phyloP scores from a whole-genome alignment of 2,329 filamentous ascomycete species.

The Teratosphaeria gauchensis region DNA sequence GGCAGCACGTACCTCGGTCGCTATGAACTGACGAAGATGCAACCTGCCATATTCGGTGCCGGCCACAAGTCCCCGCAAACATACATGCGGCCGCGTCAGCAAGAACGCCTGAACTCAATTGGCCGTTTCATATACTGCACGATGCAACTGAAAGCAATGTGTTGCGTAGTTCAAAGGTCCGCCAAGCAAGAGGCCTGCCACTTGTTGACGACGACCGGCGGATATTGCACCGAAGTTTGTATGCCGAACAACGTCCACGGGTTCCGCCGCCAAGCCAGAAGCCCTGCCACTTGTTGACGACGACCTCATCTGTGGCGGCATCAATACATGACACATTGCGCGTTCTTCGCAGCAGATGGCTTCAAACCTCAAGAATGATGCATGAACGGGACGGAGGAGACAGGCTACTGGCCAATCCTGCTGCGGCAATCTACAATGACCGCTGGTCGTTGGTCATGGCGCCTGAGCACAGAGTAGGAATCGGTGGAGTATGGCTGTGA shows the following conservation, averaged over 20 bases:
- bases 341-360: background rate
- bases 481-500: background rate
- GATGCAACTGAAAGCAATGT: background rate
- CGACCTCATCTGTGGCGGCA: background rate
- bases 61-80: too few relatives aligned
- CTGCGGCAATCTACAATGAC: background rate
- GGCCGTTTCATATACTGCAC: background rate
- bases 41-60: too few relatives aligned
- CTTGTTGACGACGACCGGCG: background rate
- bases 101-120: background rate
- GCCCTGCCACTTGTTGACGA: background rate
- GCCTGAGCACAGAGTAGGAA: background rate
- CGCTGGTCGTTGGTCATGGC: background rate
- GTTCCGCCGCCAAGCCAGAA: background rate
- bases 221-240: background rate
- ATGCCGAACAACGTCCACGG: too few relatives aligned
- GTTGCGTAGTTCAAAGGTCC: background rate
- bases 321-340: background rate
- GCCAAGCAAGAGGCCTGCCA: background rate
- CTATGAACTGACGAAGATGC: too few relatives aligned
- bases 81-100: background rate
- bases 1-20: too few relatives aligned
- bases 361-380: background rate
- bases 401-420: background rate
- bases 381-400: background rate